Base-by-base conservation (phyloP, 1,284 basidiomycete genomes). In the Malassezia yamatoensis region DNA sequence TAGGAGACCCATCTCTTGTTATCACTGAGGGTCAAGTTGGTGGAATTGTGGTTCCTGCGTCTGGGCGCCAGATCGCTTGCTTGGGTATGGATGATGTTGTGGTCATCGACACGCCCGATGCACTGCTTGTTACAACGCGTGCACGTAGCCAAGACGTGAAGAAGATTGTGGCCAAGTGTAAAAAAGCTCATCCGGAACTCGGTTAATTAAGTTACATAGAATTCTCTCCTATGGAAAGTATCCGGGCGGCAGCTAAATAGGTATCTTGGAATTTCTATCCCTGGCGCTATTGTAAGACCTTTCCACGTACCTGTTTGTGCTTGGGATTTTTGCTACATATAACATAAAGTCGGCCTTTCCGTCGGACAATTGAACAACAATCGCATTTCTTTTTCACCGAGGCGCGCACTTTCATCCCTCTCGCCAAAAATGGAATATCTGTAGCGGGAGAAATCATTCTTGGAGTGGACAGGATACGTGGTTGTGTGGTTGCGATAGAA, bases 401-500 rank as follows among this genome's bases (percentile, higher is more conserved):
- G 33, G 87, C 86, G 59, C 91, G 83, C 53, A 98, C 91, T 80
- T 96, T 98, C 88, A 96, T 94, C 39, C 90, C 90, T 63, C 91
- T 79, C 29, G 33, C 46, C 39, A 49, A 35, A 54, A 54, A 20
- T 42, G 48, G 48, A 4, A 35, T 33, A 20, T 13, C 10, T 29
- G 41, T 18, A 34, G 20, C 16, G 48, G 53, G 44, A 40, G 44
- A 29, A 39, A 44, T 29, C 40, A 59, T 38, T 6, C 36, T 32
- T 55, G 66, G 13, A 53, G 58, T 40, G 53, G 62, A 3, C 24
- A 29, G 7, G 24, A 29, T 7, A 29, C 7, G 24, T 29, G 24
- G 3, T 7, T 29, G 24, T 29, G 24, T 29, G 24, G 3, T 4
- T 29, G 24, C 24, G 24, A 29, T 29, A 29, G 24, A 29, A 38